phyloP scores from a whole-genome alignment of 139 green algal species.

The Chlorella sorokiniana region DNA sequence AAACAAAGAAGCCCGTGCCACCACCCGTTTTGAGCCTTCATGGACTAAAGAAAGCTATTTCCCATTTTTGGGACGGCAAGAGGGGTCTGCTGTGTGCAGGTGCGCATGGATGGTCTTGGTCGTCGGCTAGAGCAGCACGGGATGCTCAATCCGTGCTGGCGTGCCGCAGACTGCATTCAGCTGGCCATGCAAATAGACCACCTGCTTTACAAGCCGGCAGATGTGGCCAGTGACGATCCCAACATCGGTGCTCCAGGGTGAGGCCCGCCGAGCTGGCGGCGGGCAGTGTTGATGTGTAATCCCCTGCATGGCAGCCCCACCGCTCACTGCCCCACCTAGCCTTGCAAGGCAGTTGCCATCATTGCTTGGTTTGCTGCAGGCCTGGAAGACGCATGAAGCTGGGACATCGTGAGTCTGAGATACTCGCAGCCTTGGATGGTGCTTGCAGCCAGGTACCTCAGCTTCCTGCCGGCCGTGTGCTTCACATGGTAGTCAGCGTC shows the following conservation, averaged over 20 bases:
- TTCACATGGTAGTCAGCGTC: too few species aligned
- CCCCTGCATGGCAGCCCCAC: too few species aligned
- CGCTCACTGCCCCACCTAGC: too few species aligned
- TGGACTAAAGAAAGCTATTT: not conserved
- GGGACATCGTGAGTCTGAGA: not conserved
- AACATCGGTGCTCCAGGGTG: constrained; percentile 23
- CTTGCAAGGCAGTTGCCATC: too few species aligned
- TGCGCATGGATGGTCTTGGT: not conserved
- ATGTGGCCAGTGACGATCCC: constrained; percentile 7
- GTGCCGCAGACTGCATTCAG: constrained; percentile 13
- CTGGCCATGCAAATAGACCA: not conserved
- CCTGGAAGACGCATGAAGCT: constrained; percentile 11
- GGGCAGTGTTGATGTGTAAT: too few species aligned
- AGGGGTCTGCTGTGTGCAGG: not conserved
- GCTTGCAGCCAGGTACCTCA: constrained; percentile 2
- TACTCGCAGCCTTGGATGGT: not conserved
- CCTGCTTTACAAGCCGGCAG: constrained; percentile 8
- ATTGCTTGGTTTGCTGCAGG: not conserved
- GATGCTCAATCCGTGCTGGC: not conserved
- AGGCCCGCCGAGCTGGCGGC: too few species aligned
- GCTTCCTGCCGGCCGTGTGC: not conserved
- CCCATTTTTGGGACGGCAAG: not conserved
- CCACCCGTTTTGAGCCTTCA: not conserved
- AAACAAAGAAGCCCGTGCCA: not conserved
- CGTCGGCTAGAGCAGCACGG: not conserved